Conservation (phyloP, 2,329 filamentous ascomycete species). For the Colletotrichum echinochloae region DNA sequence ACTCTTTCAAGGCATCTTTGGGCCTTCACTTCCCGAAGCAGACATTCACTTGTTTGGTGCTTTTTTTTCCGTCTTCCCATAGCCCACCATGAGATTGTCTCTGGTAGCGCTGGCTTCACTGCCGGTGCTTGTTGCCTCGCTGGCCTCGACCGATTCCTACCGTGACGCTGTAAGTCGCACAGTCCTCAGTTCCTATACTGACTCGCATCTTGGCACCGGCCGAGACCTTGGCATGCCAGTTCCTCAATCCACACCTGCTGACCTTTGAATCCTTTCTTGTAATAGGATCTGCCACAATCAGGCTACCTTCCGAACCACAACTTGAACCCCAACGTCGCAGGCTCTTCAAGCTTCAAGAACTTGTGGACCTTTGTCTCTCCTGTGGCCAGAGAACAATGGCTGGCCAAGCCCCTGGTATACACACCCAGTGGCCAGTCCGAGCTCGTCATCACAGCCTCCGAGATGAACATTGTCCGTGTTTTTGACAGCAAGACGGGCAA, state of each 20-base stretch:
- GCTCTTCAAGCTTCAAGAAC: conserved; percentile 49
- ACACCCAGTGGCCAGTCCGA: conserved; percentile 53
- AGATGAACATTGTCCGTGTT: conserved; percentile 54
- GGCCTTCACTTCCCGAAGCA: conserved; percentile 22
- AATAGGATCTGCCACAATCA: conserved; percentile 50
- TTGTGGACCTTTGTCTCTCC: conserved; percentile 50
- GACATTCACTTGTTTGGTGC: conserved; percentile 24
- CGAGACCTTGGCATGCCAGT: conserved; percentile 6
- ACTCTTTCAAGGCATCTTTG: conserved; percentile 7
- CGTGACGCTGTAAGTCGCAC: conserved; percentile 38
- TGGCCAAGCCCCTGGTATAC: conserved; percentile 57
- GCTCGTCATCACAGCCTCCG: conserved; percentile 53
- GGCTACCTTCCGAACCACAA: conserved; percentile 56
- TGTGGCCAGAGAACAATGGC: conserved; percentile 32
- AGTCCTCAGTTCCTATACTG: not conserved
- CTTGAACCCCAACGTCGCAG: conserved; percentile 53
- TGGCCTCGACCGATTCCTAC: conserved; percentile 40
- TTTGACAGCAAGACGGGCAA: conserved; percentile 56
- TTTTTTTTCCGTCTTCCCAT: not conserved
- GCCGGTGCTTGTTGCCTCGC: conserved; percentile 39
- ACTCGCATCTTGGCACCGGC: not conserved
- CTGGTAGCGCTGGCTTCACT: conserved; percentile 36
- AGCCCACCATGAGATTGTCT: conserved; percentile 35
- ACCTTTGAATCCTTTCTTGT: not conserved
- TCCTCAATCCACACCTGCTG: not conserved